phyloP scores from a whole-genome alignment of 768 basidiomycete species.

The Nidula microcarpa region DNA sequence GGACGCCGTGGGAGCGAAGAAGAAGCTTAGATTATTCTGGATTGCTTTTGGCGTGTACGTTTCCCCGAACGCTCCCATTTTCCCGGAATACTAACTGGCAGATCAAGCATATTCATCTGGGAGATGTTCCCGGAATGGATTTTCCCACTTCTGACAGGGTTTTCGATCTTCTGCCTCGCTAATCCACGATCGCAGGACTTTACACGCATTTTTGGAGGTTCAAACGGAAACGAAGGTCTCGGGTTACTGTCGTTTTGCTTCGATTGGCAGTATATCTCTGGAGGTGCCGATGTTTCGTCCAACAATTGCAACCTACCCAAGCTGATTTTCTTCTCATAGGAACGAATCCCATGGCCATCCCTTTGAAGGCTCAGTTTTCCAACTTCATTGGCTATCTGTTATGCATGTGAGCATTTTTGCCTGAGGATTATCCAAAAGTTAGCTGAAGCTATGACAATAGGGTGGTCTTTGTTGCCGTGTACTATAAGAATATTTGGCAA shows the following conservation, averaged over 20 bases:
- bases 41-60: conserved; percentile 36
- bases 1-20: conserved; percentile 31
- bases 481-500: conserved; percentile 53
- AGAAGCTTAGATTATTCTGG: conserved; percentile 48
- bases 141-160: conserved; percentile 58
- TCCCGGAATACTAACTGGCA: conserved; percentile 4
- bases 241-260: conserved; percentile 55
- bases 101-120: conserved; percentile 41
- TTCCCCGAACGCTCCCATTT: conserved; percentile 13
- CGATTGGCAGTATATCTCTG: conserved; percentile 61
- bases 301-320: not conserved
- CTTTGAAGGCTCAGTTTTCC: conserved; percentile 47
- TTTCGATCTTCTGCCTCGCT: conserved; percentile 57
- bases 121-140: conserved; percentile 53
- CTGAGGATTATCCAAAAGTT: too few species aligned
- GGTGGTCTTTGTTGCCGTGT: conserved; percentile 46
- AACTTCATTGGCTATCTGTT: conserved; percentile 44
- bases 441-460: conserved; percentile 9
- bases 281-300: conserved; percentile 15
- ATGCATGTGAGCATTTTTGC: conserved; percentile 35
- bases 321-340: conserved; percentile 12
- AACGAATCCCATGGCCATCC: conserved; percentile 47
- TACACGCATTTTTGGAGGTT: conserved; percentile 61
- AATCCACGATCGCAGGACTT: conserved; percentile 40
- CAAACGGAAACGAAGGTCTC: conserved; percentile 63